Base-by-base conservation (phyloP, 2,329 filamentous ascomycete species). In the Diaporthe caulivora region DNA sequence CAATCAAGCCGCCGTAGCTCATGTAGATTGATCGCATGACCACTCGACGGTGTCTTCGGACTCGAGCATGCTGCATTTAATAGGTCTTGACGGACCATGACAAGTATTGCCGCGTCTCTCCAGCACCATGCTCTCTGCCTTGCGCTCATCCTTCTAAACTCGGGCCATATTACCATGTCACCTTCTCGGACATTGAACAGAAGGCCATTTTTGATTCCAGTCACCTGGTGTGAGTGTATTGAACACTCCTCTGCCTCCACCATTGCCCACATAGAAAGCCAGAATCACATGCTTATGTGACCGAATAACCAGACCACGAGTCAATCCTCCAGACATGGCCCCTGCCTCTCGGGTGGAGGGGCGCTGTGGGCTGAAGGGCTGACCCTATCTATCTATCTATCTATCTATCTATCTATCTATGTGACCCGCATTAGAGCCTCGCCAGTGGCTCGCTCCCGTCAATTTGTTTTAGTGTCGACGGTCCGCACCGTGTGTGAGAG, bases 401-500 rank as follows among this genome's bases (percentile, higher is more conserved):
- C 53, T 15, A 40, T 15, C n/a, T 6, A 18, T 37, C 17, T 18
- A 18, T 34, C 51, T 29, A 9, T 54, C 53, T 15, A 40, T 15
- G 31, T 42, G 34, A 42, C 57, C 57, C 57, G 37, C 37, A 42
- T 18, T 5, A 5, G 13, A 11, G 5, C 26, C 26, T 17, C 21
- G 55, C 55, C 34, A 26, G 5, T 17, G 34, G n/a, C 55, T 60
- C 13, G 34, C 55, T 13, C n/a, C 34, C 29, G 53, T 21, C 31
- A 31, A 18, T 2, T 26, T 42, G 57, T 29, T 40, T 62, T 62
- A 44, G 57, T 44, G 37, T 62, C 37, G 24, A 29, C 57, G 57
- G 58, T 64, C 40, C 21, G 60, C 26, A 34, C 42, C 42, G 42
- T 34, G 42, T 44, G 58, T 29, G 58, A 47, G 58, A 44, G 40